Evolutionary conservation across 331 rosid genomes (phyloP), one percentile per base, ranked within the genome.

Genomic region (Acacia concinna): DNA sequence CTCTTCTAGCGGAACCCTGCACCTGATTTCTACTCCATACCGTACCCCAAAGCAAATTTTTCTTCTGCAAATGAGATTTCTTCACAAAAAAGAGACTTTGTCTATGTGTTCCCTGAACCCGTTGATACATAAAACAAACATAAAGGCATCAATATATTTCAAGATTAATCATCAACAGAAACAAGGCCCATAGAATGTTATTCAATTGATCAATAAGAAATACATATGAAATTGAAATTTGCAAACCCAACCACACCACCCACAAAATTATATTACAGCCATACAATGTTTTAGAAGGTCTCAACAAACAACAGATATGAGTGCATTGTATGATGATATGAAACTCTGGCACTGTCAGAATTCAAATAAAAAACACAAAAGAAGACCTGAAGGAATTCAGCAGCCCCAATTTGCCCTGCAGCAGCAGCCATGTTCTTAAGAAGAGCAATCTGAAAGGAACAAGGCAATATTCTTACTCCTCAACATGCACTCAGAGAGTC

Each of bases 71-170:
- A 15, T 49, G 79, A 79, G 89, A 76, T 63, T 81, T 83, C 37
- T 88, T 81, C 34, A 31, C 81, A 43, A 88, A 71, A 81, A 90
- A 75, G 68, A 88, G 72, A 68, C 67, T 87, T 62, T 89, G 94
- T 83, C 89, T 82, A 46, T 81, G 73, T 18, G 89, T 78, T 70
- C 98, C 97, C 97, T 94, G 89, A 62, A 78, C 84, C 41, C 80
- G 76, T 77, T 44, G 23, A 68, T 46, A 68, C 31, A 56, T 37
- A 82, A 66, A 76, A 44, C 73, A 18, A 37, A 76, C 72, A 57
- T 15, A 71, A 46, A 4, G 12, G 56, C 21, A 49, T 41, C 57
- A 46, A 23, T 38, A 15, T 77, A 13, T 56, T 23, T 35, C 63
- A 78, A 43, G 34, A 51, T 40, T 73, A 38, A 59, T 38, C 18